These are phyloP conservation scores for Cyathus striatus DNA, from an alignment of 768 basidiomycete species.

Conservation along the genomic window DNA sequence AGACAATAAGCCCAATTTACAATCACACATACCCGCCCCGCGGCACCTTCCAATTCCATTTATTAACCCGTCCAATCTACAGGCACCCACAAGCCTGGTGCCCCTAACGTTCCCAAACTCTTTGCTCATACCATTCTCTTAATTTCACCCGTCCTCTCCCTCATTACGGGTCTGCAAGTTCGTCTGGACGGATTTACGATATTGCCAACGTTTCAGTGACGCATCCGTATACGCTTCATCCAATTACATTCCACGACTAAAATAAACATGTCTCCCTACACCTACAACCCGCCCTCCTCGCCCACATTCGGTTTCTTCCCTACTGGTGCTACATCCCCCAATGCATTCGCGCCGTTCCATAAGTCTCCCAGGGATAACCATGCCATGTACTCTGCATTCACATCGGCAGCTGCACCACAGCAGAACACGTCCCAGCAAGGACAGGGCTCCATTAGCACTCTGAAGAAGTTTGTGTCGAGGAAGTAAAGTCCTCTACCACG, in stretches of 20 bases:
- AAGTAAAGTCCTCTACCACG: too few species aligned
- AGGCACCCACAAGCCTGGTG: constrained; percentile 1
- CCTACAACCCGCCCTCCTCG: constrained; percentile 41
- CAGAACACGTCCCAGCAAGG: constrained; percentile 5
- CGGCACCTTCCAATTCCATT: not conserved
- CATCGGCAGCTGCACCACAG: constrained; percentile 13
- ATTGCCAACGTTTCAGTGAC: not conserved
- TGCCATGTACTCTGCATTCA: constrained; percentile 51
- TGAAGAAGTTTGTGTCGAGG: constrained; percentile 13
- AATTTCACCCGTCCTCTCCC: not conserved
- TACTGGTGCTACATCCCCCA: constrained; percentile 46
- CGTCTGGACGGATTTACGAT: too few species aligned
- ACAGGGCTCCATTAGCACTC: constrained; percentile 12
- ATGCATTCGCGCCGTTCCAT: constrained; percentile 51
- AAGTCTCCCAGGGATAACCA: constrained; percentile 59
- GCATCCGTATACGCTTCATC: not conserved
- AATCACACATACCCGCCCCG: not conserved
- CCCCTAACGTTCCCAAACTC: not conserved
- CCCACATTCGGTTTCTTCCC: constrained; percentile 62
- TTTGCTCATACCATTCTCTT: not conserved
- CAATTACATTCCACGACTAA: not conserved
- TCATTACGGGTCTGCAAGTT: too few species aligned
- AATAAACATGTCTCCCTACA: constrained; percentile 39
- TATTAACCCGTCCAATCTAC: not conserved
- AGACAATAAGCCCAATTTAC: not conserved